These are phyloP conservation scores for Aphanomyces stellatus DNA, from an alignment of 352 stramenopile species.

Conservation along the genomic window DNA sequence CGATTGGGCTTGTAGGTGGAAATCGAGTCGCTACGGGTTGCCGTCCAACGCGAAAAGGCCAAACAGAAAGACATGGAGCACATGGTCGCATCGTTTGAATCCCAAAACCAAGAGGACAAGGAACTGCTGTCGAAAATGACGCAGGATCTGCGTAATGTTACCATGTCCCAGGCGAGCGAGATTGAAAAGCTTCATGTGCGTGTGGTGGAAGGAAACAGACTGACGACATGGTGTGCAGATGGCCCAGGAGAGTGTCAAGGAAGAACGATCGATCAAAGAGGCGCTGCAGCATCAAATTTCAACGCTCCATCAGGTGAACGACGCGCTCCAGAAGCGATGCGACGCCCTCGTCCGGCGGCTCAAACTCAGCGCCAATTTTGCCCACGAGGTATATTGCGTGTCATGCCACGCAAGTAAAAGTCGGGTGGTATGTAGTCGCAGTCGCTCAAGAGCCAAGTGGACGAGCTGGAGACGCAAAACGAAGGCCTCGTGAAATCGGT, in stretches of 20 bases:
- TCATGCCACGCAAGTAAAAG: too few relatives aligned
- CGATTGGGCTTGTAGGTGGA: not conserved
- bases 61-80: slow-evolving; percentile 50
- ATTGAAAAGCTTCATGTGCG: slow-evolving; percentile 34
- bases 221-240: not conserved
- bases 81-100: slow-evolving; percentile 36
- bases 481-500: not conserved
- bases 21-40: not conserved
- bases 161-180: slow-evolving; percentile 44
- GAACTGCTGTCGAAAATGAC: slow-evolving; percentile 38
- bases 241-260: slow-evolving; percentile 30
- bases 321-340: slow-evolving; percentile 57
- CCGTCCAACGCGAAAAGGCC: slow-evolving; percentile 26
- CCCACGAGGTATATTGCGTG: not conserved
- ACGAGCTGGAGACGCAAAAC: not conserved
- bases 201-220: not conserved
- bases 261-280: slow-evolving; percentile 40
- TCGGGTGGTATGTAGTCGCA: not conserved
- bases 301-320: slow-evolving; percentile 69
- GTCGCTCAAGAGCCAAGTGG: slow-evolving; percentile 2
- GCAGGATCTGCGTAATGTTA: slow-evolving; percentile 41
- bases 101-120: slow-evolving; percentile 27
- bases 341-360: slow-evolving; percentile 55
- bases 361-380: slow-evolving; percentile 28
- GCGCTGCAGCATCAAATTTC: slow-evolving; percentile 56